These are phyloP conservation scores for Kentomonas sorsogonicus DNA, from an alignment of 208 protist species.

Conservation along the genomic window DNA sequence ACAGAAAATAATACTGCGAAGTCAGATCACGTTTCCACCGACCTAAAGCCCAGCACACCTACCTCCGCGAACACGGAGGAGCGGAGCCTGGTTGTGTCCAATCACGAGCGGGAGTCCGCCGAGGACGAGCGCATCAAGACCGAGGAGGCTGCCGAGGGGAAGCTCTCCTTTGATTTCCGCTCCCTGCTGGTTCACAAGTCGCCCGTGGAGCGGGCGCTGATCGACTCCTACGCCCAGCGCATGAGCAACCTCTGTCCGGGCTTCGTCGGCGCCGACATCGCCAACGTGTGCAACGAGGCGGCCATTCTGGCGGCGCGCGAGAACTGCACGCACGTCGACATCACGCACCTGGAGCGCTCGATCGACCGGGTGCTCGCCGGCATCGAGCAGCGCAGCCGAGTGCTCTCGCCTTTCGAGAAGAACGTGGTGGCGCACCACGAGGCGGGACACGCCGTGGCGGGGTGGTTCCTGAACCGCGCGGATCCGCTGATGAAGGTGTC, in stretches of 20 bases:
- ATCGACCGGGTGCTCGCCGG: slow-evolving; percentile 95
- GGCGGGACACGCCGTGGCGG: slow-evolving; percentile 95
- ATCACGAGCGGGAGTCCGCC: not conserved
- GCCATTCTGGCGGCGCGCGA: slow-evolving; percentile 90
- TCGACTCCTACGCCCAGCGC: slow-evolving; percentile 61
- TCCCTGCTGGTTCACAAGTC: slow-evolving; percentile 41
- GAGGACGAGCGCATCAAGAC: slow-evolving; percentile 3
- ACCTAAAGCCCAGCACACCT: no score
- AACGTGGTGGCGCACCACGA: slow-evolving; percentile 97
- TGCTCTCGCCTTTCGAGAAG: slow-evolving; percentile 88
- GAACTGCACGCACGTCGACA: slow-evolving; percentile 41
- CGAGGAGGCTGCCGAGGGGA: no score
- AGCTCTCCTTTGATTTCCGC: slow-evolving; percentile 52
- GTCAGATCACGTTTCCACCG: no score
- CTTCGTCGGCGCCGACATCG: slow-evolving; percentile 94
- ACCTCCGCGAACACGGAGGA: not conserved
- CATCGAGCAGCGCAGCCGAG: slow-evolving; percentile 89
- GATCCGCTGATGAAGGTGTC: slow-evolving; percentile 97
- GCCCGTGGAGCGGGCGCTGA: slow-evolving; percentile 51
- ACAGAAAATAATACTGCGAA: no score
- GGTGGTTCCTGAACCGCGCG: slow-evolving; percentile 96
- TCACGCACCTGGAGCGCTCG: slow-evolving; percentile 91
- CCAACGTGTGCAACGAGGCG: slow-evolving; percentile 96
- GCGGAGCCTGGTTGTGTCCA: no score
- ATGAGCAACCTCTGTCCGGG: slow-evolving; percentile 78